Evolutionary conservation across 2,329 filamentous ascomycete genomes (phyloP), one percentile per base, ranked within the genome.

Genomic region (Aspergillus sp.): DNA sequence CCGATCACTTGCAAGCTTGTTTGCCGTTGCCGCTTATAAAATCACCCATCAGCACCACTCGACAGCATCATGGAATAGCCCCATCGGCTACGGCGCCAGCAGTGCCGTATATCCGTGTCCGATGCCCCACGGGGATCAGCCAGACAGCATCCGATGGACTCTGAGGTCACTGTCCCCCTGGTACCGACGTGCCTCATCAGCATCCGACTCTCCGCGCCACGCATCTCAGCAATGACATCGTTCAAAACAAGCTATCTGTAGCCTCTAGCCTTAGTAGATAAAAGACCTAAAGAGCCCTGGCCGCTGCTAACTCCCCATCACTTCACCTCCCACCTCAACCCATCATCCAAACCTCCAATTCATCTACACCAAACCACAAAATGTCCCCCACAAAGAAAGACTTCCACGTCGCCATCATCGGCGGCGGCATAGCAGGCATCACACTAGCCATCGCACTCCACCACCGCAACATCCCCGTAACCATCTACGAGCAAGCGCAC

Each of bases 391-490:
- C 39, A 15, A 52, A 58, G 19, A 66, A 63, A 19, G 54, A 61
- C 32, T 67, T 68, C 58, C 63, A 66, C 19, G 68, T 76, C 41
- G 73, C 70, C 61, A 67, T 77, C 55, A 57, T 77, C 38, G 74
- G 75, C 55, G 74, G 75, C 30, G 74, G 74, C 21, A 69, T 77
- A 13, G 74, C 72, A 25, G 76, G 76, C 32, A 69, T 79, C 64
- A 67, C 74, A 5, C 65, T 77, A 51, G 76, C 74, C 48, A 74
- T 73, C 41, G 74, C 74, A 17, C 67, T 77, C 2, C 69, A 77
- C 38, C 63, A 68, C 57, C 70, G 70, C 4, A 64, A 72, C 23
- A 69, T 69, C 43, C 69, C 74, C 6, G 64, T 76, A 13, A 70
- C 70, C 21, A 65, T 76, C 28, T 77, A 77, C 63, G 76, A 78